A percentile compares a stretch with the other conserved stretches of the same genome.
These are phyloP conservation scores for Talaromyces thailandensis DNA, from an alignment of 495 filamentous ascomycete genomes.

Conservation along the genomic window DNA sequence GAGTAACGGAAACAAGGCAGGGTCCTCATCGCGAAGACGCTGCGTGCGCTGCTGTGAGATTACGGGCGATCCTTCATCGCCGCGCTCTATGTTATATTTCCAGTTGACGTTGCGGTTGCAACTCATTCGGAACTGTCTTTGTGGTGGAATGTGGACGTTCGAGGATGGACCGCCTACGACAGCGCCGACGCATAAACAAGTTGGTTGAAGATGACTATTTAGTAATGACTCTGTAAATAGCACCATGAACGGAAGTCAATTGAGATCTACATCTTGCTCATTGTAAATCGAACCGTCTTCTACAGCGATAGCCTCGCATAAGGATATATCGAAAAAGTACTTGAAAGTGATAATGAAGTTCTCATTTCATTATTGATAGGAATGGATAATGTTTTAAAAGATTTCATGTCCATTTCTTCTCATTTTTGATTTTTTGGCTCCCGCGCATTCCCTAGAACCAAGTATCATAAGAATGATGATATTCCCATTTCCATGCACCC, in stretches of 20 bases:
- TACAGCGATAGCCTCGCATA: not conserved
- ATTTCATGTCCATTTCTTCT: slow-evolving; percentile 1
- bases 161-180: slow-evolving; percentile 14
- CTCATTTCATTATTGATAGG: slow-evolving; percentile 1
- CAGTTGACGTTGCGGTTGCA: slow-evolving; percentile 33
- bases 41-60: slow-evolving; percentile 38
- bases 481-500: slow-evolving; percentile 15
- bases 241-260: not conserved
- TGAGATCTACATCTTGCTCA: not conserved
- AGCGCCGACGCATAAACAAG: not conserved
- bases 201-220: not conserved
- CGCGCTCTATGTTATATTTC: slow-evolving; percentile 26
- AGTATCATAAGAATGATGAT: not conserved
- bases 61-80: slow-evolving; percentile 25
- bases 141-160: slow-evolving; percentile 35
- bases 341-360: not conserved
- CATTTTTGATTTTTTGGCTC: slow-evolving; percentile 4
- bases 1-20: not conserved
- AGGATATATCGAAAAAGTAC: not conserved
- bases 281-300: not conserved
- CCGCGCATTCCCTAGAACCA: not conserved
- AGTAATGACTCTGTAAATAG: not conserved
- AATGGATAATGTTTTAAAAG: not conserved
- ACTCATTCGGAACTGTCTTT: slow-evolving; percentile 33
- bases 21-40: slow-evolving; percentile 11